These are phyloP conservation scores for Apiospora kogelbergensis DNA, from an alignment of 2,329 filamentous ascomycete species.

Conservation along the genomic window DNA sequence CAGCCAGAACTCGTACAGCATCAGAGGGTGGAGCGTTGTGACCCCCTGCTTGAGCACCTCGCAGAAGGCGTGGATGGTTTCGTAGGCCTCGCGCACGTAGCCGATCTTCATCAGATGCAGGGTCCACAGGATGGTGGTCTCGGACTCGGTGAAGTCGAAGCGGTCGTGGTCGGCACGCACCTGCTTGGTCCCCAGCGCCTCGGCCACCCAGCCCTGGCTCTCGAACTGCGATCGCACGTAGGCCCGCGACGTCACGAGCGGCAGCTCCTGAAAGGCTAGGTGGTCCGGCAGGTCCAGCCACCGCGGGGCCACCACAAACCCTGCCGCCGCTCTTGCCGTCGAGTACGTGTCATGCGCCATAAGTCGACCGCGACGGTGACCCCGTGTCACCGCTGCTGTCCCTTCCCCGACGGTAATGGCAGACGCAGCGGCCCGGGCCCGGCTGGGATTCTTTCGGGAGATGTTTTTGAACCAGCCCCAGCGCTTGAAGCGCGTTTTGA, in stretches of 20 bases:
- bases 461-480: conserved; percentile 5
- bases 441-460: background rate
- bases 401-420: background rate
- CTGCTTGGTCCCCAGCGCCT: background rate
- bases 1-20: background rate
- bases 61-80: background rate
- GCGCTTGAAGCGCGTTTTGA: conserved; percentile 4
- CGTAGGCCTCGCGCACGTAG: background rate
- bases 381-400: background rate
- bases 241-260: background rate
- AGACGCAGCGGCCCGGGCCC: background rate
- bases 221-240: background rate
- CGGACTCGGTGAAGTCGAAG: background rate
- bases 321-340: background rate
- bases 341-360: background rate
- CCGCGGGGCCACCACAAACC: background rate
- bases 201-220: background rate
- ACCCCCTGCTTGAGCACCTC: background rate
- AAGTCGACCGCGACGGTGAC: background rate
- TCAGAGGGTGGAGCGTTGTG: background rate
- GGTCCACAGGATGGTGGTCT: background rate
- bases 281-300: background rate
- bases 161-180: background rate
- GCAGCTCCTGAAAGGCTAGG: background rate
- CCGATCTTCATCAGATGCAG: background rate